These are phyloP conservation scores for Ceratocystis albifundus DNA, from an alignment of 2,329 filamentous ascomycete genomes.

Conservation along the genomic window DNA sequence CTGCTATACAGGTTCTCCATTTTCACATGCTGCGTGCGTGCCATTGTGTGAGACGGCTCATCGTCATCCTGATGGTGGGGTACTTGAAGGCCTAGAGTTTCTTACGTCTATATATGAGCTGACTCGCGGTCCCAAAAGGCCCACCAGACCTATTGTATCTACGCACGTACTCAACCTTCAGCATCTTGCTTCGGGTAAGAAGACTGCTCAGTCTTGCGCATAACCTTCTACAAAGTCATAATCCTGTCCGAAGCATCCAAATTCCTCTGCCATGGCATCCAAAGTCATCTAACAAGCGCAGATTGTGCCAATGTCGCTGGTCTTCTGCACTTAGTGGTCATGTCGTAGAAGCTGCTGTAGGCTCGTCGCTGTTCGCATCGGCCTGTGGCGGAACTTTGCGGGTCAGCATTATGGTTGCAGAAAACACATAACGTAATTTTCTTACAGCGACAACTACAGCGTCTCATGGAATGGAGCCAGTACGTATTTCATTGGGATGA, in stretches of 20 bases:
- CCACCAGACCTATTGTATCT: background rate
- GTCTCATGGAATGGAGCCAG: slow-evolving; percentile 33
- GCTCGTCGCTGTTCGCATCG: slow-evolving; percentile 31
- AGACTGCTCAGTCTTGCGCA: slow-evolving; percentile 25
- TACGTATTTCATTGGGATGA: slow-evolving; percentile 15
- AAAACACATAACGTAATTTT: background rate
- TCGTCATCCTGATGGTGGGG: background rate
- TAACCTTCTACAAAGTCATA: slow-evolving; percentile 33
- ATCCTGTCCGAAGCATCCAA: slow-evolving; percentile 29
- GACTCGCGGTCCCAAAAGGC: background rate
- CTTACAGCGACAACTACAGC: slow-evolving; percentile 35
- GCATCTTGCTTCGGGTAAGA: slow-evolving; percentile 17
- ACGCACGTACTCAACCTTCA: background rate
- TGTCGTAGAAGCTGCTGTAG: slow-evolving; percentile 31
- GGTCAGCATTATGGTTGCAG: background rate
- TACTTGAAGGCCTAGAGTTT: background rate
- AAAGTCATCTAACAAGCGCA: slow-evolving; percentile 34
- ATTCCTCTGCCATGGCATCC: slow-evolving; percentile 34
- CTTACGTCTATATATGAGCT: background rate
- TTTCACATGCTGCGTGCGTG: slow-evolving; percentile 11
- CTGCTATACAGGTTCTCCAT: background rate
- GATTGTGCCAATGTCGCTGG: slow-evolving; percentile 32
- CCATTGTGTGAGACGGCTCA: background rate
- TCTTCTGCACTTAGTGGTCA: slow-evolving; percentile 26
- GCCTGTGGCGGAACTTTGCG: background rate